Evolutionary conservation across 208 protist genomes (phyloP).

Genomic region (Crithidia fasciculata): DNA sequence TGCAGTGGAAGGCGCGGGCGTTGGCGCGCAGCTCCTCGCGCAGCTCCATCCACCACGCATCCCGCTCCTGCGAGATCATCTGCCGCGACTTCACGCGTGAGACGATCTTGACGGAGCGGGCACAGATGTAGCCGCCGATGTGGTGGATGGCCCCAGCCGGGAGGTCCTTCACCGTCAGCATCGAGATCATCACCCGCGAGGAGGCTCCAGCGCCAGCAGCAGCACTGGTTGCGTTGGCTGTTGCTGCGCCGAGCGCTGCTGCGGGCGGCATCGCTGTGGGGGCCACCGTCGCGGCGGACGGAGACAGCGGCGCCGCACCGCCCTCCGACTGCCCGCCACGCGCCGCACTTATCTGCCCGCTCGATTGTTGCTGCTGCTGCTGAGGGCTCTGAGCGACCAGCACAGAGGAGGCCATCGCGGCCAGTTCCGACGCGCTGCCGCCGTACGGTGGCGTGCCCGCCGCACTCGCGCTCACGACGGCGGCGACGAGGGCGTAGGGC

Average conservation of each 20-base stretch:
- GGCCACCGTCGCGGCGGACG: not conserved
- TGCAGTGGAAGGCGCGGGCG: slow-evolving; percentile 89
- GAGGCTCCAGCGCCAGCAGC: not conserved
- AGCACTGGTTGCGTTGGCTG: too few relatives aligned
- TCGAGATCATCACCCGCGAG: slow-evolving; percentile 51
- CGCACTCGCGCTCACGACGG: slow-evolving; percentile 8
- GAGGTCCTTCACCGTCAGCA: slow-evolving; percentile 89
- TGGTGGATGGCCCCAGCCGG: slow-evolving; percentile 77
- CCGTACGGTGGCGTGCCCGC: slow-evolving; percentile 2
- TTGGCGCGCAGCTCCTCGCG: slow-evolving; percentile 91
- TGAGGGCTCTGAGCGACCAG: not conserved
- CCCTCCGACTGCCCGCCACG: not conserved
- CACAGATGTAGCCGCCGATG: slow-evolving; percentile 89
- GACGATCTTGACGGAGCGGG: slow-evolving; percentile 90
- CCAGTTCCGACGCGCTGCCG: not conserved
- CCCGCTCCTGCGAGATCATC: slow-evolving; percentile 88
- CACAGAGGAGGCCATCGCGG: not conserved
- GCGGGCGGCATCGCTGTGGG: not conserved
- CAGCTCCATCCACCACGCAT: slow-evolving; percentile 94
- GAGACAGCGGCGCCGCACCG: not conserved
- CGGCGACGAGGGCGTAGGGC: not conserved
- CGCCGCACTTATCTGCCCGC: not conserved
- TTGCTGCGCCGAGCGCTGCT: too few relatives aligned
- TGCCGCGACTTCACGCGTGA: slow-evolving; percentile 84
- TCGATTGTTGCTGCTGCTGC: too few relatives aligned